Percentiles rank a stretch among this genome's conserved stretches.
Evolutionary conservation across 2,329 filamentous ascomycete species (phyloP).

Genomic region (Rhinocladiella similis): DNA sequence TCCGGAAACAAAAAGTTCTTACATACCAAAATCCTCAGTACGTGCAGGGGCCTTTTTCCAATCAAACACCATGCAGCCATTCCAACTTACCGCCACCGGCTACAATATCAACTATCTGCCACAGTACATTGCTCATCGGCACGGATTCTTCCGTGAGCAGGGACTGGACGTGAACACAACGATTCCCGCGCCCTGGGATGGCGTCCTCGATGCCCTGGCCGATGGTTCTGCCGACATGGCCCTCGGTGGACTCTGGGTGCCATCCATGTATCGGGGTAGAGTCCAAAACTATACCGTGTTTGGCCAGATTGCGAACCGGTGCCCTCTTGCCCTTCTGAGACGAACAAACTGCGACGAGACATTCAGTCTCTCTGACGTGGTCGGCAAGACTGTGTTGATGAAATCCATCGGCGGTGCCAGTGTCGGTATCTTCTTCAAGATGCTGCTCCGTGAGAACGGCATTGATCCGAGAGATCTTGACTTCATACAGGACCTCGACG

Average conservation of each 20-base stretch:
- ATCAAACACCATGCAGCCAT: constrained; percentile 1
- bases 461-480: constrained; percentile 10
- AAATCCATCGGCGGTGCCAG: constrained; percentile 16
- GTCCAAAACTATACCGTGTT: constrained; percentile 18
- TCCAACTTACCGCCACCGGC: constrained; percentile 12
- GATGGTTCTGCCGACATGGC: constrained; percentile 17
- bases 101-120: constrained; percentile 15
- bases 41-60: background rate
- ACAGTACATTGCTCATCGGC: constrained; percentile 10
- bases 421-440: constrained; percentile 19
- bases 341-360: constrained; percentile 1
- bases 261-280: constrained; percentile 18
- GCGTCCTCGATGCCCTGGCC: constrained; percentile 15
- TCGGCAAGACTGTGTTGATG: constrained; percentile 10
- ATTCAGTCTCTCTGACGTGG: constrained; percentile 12
- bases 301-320: constrained; percentile 17
- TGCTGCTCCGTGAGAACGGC: constrained; percentile 16
- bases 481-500: constrained; percentile 18
- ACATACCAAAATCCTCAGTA: background rate
- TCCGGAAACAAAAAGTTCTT: background rate
- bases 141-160: constrained; percentile 9
- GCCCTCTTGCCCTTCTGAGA: constrained; percentile 10
- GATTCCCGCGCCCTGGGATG: constrained; percentile 12
- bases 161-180: constrained; percentile 7
- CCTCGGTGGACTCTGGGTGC: constrained; percentile 17